phyloP scores from a whole-genome alignment of 1,284 basidiomycete species.

The Fomitopsis palustris region DNA sequence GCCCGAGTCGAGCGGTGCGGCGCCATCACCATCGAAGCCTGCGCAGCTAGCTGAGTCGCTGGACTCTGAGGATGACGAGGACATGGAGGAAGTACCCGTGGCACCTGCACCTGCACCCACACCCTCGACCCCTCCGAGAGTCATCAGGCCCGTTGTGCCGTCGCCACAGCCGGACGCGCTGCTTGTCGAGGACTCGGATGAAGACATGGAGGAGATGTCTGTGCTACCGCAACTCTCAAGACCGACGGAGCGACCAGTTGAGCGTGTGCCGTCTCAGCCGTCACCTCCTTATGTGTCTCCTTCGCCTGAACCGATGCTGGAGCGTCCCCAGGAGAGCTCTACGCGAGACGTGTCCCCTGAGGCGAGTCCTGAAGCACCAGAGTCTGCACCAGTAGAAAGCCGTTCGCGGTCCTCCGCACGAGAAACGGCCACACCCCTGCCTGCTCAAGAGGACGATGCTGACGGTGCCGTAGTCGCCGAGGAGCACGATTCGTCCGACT shows the following conservation, averaged over 20 bases:
- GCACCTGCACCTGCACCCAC: background rate
- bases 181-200: constrained; percentile 13
- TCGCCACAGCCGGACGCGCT: background rate
- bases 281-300: background rate
- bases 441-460: background rate
- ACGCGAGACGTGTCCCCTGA: background rate
- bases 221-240: background rate
- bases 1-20: constrained; percentile 1
- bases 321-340: background rate
- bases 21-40: background rate
- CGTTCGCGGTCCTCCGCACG: background rate
- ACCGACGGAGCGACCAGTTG: background rate
- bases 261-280: background rate
- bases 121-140: background rate
- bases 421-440: background rate
- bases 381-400: background rate
- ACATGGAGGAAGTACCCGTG: constrained; percentile 42
- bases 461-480: background rate
- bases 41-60: background rate
- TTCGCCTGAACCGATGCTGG: background rate
- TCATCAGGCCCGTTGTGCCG: background rate
- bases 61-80: constrained; percentile 37
- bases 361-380: background rate
- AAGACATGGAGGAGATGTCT: constrained; percentile 20
- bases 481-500: background rate